These are phyloP conservation scores for Yarrowia hollandica DNA, from an alignment of 805 yeast species.

Conservation along the genomic window DNA sequence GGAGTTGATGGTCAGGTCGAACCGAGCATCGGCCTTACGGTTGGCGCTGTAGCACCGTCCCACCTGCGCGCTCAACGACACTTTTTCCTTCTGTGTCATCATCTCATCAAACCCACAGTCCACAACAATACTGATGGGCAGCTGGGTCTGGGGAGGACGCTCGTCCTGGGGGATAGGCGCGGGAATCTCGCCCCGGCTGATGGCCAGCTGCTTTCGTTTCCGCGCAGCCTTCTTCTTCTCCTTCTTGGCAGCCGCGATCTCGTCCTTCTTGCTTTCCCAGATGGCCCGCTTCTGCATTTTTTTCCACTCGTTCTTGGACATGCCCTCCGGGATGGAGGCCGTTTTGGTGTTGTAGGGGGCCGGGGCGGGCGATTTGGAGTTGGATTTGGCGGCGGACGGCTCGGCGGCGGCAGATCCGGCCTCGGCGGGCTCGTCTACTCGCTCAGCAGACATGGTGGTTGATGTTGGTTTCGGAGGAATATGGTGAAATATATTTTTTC, in stretches of 20 bases:
- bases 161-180: constrained; percentile 30
- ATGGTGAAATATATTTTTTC: constrained; percentile 20
- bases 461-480: no score
- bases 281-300: constrained; percentile 57
- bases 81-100: constrained; percentile 73
- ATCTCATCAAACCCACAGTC: constrained; percentile 91
- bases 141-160: constrained; percentile 34
- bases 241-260: constrained; percentile 53
- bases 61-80: constrained; percentile 75
- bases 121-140: constrained; percentile 59
- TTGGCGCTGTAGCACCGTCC: constrained; percentile 80
- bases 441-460: not conserved
- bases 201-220: constrained; percentile 14
- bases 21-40: constrained; percentile 56
- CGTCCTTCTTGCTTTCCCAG: constrained; percentile 67
- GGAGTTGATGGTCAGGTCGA: constrained; percentile 61
- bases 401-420: not conserved
- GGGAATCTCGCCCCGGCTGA: constrained; percentile 40
- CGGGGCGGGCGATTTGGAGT: not conserved
- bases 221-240: constrained; percentile 48
- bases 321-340: constrained; percentile 65
- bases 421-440: not conserved
- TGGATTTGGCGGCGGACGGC: not conserved
- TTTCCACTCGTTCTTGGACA: constrained; percentile 86
- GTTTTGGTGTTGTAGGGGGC: constrained; percentile 27